Evolutionary conservation across 768 basidiomycete genomes (phyloP), one percentile per base, ranked within the genome.

Genomic region (Pleurotus cornucopiae): DNA sequence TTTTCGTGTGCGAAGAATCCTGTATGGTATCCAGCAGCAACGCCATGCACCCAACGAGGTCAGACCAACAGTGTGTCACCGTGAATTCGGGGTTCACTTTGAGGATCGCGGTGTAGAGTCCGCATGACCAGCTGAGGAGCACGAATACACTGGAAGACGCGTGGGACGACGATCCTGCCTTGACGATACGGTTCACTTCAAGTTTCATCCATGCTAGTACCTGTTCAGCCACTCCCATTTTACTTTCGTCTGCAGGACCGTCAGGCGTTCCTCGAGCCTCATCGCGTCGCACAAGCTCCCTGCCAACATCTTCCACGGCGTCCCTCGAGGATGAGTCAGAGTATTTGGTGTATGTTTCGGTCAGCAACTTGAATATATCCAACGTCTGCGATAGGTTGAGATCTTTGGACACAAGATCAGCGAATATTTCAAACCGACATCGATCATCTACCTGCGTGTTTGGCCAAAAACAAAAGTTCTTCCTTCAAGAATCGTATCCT

Each of bases 301-400:
- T 78, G 0, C 81, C 84, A 26, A 92, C 78, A 1, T 71, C 71
- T 62, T 91, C 85, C 0, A 90, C 88, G 2, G 88, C 89, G 55
- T 82, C 78, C 58, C 86, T 76, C 1, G 92, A 94, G 47, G 75
- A 64, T 2, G 77, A 67, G 66, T 95, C 93, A 44, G 82, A 73
- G 74, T 94, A 94, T 62, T 87, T 83, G 13, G 89, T 83, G 68
- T 91, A 89, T 0, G 89, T 93, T 51, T 83, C 71, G 1, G 86
- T 88, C 48, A 94, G 70, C 4, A 94, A 73, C 57, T 77, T 76
- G 68, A 94, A 87, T 21, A 94, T 63, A 64, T 91, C 91, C 69
- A 86, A 61, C 16, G 73, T 75, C 64, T 89, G 86, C 0, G 80
- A 73, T 49, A 85, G 69, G 37, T 69, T 72, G 52, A 90, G 71